A percentile compares a stretch with the other conserved stretches of the same genome.
These are phyloP conservation scores for Lentinus brumalis DNA, from an alignment of 768 basidiomycete genomes.

Conservation along the genomic window DNA sequence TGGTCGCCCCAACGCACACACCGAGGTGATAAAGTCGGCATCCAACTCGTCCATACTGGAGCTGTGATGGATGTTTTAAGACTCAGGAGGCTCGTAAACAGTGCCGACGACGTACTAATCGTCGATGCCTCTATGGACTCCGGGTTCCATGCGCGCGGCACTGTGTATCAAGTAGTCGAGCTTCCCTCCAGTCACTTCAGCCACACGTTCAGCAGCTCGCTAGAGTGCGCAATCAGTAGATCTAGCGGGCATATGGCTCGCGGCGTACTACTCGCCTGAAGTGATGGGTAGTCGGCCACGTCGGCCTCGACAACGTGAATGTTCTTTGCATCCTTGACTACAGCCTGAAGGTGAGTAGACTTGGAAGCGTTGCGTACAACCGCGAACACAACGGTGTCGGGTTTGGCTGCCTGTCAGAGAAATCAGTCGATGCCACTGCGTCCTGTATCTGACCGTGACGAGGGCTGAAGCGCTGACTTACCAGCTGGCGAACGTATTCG, in stretches of 20 bases:
- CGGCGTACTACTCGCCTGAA: slow-evolving; percentile 27
- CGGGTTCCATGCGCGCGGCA: slow-evolving; percentile 28
- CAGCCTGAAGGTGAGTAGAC: slow-evolving; percentile 11
- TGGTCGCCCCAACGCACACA: neutral
- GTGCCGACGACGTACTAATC: slow-evolving; percentile 24
- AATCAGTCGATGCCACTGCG: neutral
- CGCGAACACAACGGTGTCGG: slow-evolving; percentile 24
- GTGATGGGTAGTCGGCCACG: slow-evolving; percentile 31
- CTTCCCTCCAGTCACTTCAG: slow-evolving; percentile 30
- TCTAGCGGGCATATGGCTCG: neutral
- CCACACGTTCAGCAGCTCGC: slow-evolving; percentile 27
- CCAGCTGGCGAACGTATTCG: slow-evolving; percentile 24
- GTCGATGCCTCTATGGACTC: slow-evolving; percentile 16
- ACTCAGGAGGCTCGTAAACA: neutral
- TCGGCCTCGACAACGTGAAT: slow-evolving; percentile 40
- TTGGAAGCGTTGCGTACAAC: slow-evolving; percentile 21
- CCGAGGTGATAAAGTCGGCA: slow-evolving; percentile 11
- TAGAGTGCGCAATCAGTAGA: too few relatives aligned
- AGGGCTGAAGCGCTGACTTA: neutral
- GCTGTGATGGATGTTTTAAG: neutral
- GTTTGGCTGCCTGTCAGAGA: slow-evolving; percentile 8
- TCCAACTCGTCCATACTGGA: slow-evolving; percentile 13
- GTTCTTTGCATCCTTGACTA: slow-evolving; percentile 20
- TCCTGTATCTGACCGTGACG: too few relatives aligned
- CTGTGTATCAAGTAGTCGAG: slow-evolving; percentile 40